Percentiles rank a stretch among this genome's conserved stretches.
phyloP scores from a whole-genome alignment of 306 rosid genomes.

The Casuarina equisetifolia region DNA sequence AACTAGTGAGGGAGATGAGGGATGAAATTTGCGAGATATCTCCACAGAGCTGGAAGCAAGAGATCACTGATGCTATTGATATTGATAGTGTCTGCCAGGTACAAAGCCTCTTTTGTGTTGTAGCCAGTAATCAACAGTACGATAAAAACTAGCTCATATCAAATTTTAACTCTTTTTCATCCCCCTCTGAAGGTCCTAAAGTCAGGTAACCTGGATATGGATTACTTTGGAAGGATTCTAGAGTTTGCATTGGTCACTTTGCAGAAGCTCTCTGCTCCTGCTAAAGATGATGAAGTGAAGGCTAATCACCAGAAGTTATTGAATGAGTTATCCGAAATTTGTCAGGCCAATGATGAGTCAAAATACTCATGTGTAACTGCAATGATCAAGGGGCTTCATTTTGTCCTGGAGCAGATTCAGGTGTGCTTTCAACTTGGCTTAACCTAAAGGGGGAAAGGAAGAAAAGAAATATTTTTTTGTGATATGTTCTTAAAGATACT shows the following conservation, averaged over 20 bases:
- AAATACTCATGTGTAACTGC: slow-evolving; percentile 62
- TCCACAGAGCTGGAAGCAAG: slow-evolving; percentile 82
- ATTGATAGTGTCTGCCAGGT: slow-evolving; percentile 79
- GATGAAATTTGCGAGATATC: slow-evolving; percentile 86
- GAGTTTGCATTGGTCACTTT: slow-evolving; percentile 75
- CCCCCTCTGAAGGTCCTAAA: slow-evolving; percentile 59
- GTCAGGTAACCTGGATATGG: slow-evolving; percentile 75
- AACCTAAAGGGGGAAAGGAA: neutral
- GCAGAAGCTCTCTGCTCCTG: slow-evolving; percentile 82
- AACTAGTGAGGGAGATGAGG: slow-evolving; percentile 79
- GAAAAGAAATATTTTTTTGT: neutral
- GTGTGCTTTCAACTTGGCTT: slow-evolving; percentile 39
- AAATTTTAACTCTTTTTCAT: slow-evolving; percentile 13
- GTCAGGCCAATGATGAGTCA: slow-evolving; percentile 51
- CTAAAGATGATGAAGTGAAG: slow-evolving; percentile 65
- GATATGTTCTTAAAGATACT: neutral
- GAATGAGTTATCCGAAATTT: slow-evolving; percentile 65
- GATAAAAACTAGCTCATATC: slow-evolving; percentile 12
- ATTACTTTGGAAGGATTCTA: slow-evolving; percentile 79
- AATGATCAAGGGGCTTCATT: slow-evolving; percentile 77
- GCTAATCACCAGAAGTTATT: slow-evolving; percentile 51
- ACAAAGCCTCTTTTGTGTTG: slow-evolving; percentile 21
- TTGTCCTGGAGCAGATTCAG: slow-evolving; percentile 91
- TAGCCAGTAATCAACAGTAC: slow-evolving; percentile 19
- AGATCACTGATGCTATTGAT: slow-evolving; percentile 72